phyloP scores from a whole-genome alignment of 1,284 basidiomycete species.

The Tilletia indica region DNA sequence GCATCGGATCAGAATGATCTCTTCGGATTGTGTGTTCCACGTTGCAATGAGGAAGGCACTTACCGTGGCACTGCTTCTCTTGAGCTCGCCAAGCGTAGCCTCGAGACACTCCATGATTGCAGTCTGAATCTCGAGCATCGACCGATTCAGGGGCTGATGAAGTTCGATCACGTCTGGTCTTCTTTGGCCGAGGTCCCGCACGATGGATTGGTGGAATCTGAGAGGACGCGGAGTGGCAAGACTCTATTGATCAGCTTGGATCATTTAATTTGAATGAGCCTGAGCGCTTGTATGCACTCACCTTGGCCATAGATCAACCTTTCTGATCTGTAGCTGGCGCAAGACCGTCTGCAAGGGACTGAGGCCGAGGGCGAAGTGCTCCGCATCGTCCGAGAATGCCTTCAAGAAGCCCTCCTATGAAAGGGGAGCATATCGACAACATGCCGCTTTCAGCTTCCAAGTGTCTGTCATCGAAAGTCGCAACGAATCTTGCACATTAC shows the following conservation, averaged over 20 bases:
- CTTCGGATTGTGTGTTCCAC: too few relatives aligned
- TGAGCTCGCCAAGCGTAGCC: constrained; percentile 82
- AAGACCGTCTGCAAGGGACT: constrained; percentile 88
- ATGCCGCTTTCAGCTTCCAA: too few relatives aligned
- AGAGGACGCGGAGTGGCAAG: too few relatives aligned
- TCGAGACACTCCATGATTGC: constrained; percentile 94
- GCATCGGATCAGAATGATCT: too few relatives aligned
- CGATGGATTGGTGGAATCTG: constrained; percentile 70
- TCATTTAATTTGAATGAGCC: not conserved
- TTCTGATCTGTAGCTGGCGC: constrained; percentile 83
- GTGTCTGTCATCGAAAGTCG: too few relatives aligned
- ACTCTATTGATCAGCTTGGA: not conserved
- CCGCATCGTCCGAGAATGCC: constrained; percentile 94
- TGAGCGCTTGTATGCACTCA: not conserved
- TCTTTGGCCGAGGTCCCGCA: constrained; percentile 43
- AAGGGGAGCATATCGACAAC: constrained; percentile 32
- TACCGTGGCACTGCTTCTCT: constrained; percentile 79
- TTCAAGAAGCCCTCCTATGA: constrained; percentile 88
- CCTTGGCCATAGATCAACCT: constrained; percentile 80
- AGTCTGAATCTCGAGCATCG: constrained; percentile 86
- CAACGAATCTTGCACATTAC: too few relatives aligned
- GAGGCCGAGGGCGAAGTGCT: constrained; percentile 85
- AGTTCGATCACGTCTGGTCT: constrained; percentile 90
- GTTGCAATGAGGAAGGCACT: constrained; percentile 43
- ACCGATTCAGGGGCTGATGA: constrained; percentile 77